Evolutionary conservation across 1,139 yeast species (phyloP), one percentile per base, ranked within the genome.

Genomic region (Pichia sp.): DNA sequence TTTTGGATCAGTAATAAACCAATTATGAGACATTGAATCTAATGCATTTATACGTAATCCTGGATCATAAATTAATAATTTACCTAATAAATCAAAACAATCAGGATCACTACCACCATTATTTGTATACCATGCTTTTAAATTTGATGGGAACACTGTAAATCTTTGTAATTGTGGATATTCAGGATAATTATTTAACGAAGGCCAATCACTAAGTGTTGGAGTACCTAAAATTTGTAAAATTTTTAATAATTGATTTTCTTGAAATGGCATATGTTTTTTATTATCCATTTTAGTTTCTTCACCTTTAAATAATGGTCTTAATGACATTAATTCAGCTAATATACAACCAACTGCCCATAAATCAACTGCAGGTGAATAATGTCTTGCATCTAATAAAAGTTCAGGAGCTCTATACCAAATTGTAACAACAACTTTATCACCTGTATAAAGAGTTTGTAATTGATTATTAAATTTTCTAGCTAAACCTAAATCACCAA

Each of bases 261-360:
- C 80, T 64, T 92, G 98, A 62, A 92, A 92, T 4, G 97, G 97
- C 3, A 90, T 92, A 49, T 80, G 83, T 60, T 90, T 90, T 61
- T 87, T 89, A 55, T 85, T 86, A 61, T 90, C 97, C 73, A 90
- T 84, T 58, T 90, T 92, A 16, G 96, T 95, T 61, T 92, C 99
- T 63, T 92, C 99, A 37, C 98, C 98, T 62, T 94, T 92, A 67
- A 92, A 92, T 4, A 92, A 82, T 0, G 99, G 99, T 55, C 96
- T 69, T 37, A 94, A 66, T 3, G 96, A 87, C 23, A 92, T 69
- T 41, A 92, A 68, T 61, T 94, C 99, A 0, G 96, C 98, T 53
- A 92, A 72, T 9, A 94, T 92, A 63, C 98, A 92, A 0, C 98
- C 98, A 9, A 89, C 87, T 0, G 98, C 97, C 98, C 98, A 92